phyloP scores from a whole-genome alignment of 257 asterid genomes.

The Thymus mandschuricus region DNA sequence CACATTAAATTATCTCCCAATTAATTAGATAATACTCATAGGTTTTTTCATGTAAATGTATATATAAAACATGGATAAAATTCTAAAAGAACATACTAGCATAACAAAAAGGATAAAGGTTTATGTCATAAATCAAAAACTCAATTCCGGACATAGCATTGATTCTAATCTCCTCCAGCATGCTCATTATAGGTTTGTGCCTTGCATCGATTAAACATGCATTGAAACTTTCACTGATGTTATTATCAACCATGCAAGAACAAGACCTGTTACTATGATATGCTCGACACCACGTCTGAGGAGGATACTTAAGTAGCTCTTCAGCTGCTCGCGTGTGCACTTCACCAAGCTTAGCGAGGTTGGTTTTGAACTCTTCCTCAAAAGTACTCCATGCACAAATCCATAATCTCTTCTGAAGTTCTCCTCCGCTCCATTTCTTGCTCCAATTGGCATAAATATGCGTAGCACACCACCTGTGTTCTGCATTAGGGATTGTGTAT shows the following conservation, averaged over 20 bases:
- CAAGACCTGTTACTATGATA: too few relatives aligned
- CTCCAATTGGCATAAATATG: background rate
- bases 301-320: background rate
- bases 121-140: too few relatives aligned
- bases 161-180: background rate
- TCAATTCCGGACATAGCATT: background rate
- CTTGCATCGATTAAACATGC: background rate
- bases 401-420: background rate
- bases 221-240: too few relatives aligned
- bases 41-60: too few relatives aligned
- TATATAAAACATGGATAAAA: too few relatives aligned
- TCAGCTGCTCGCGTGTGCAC: background rate
- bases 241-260: too few relatives aligned
- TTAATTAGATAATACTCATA: too few relatives aligned
- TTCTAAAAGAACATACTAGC: too few relatives aligned
- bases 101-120: too few relatives aligned
- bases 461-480: constrained; percentile 9
- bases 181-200: background rate
- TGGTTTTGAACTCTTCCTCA: background rate
- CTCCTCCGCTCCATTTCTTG: background rate
- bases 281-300: too few relatives aligned
- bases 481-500: background rate
- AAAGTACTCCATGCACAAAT: background rate
- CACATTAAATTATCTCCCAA: too few relatives aligned
- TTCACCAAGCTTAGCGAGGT: background rate